Evolutionary conservation across 345 rosid genomes (phyloP).

Genomic region (Populus davidiana): DNA sequence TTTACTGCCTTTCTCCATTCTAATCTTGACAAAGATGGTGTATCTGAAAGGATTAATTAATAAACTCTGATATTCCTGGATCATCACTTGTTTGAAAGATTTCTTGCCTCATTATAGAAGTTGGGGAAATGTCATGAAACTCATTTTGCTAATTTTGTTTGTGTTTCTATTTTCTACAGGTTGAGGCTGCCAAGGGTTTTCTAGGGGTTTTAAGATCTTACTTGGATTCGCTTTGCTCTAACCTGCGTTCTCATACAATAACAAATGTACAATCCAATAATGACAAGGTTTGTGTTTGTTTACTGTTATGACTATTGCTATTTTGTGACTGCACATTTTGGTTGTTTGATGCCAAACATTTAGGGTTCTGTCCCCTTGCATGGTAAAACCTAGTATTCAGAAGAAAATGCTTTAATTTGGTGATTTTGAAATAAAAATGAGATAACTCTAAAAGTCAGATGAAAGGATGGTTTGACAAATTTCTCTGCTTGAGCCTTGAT

Average conservation of each 20-base stretch:
- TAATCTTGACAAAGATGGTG: not conserved
- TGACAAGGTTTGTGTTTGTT: slow-evolving; percentile 63
- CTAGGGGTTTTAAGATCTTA: slow-evolving; percentile 62
- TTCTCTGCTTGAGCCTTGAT: not conserved
- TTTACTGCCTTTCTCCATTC: not conserved
- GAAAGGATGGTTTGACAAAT: not conserved
- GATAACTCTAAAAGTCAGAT: too few species aligned
- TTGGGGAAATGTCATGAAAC: too few species aligned
- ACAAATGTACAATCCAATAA: slow-evolving; percentile 96
- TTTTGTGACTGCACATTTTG: not conserved
- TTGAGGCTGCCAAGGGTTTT: slow-evolving; percentile 88
- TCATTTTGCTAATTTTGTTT: not conserved
- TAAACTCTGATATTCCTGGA: too few species aligned
- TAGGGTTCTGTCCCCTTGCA: not conserved
- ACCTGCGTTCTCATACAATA: slow-evolving; percentile 88
- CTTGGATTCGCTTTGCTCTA: slow-evolving; percentile 81
- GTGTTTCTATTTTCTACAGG: slow-evolving; percentile 31
- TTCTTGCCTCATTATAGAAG: not conserved
- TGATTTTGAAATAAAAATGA: not conserved
- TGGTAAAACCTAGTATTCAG: not conserved
- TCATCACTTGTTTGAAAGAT: too few species aligned
- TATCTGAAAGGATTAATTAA: not conserved
- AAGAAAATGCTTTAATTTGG: not conserved
- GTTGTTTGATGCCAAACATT: not conserved
- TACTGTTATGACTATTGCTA: not conserved